Evolutionary conservation across 2,329 filamentous ascomycete species (phyloP), one percentile per base, ranked within the genome.

Genomic region (Cucurbitaria berberidis): DNA sequence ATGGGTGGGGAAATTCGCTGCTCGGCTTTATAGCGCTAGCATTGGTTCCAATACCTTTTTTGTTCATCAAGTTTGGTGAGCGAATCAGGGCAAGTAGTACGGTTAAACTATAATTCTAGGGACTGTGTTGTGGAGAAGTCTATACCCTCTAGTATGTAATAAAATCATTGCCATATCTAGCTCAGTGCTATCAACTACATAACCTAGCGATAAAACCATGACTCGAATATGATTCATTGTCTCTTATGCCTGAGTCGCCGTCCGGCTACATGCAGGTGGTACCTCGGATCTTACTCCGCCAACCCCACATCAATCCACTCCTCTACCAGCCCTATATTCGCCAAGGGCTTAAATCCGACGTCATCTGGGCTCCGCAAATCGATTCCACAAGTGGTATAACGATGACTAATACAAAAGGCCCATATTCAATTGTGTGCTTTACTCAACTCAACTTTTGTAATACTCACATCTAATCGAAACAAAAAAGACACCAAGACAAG

Each of bases 1-100:
- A 75, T 30, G 76, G 76, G 1, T 79, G 74, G 69, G 71, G 72
- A 0, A 76, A 76, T 32, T 70, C 65, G 27, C 38, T 76, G 48
- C 52, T 77, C 1, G 75, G 69, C 4, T 75, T 77, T 40, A 57
- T 77, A 4, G 55, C 64, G 3, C 19, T 70, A 10, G 18, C 57
- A 2, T 42, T 73, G 7, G 55, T 70, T 26, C 74, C 74, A 1
- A 70, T 76, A 40, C 74, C 72, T 3, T 72, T 75, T 24, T 38
- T 74, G 27, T 75, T 76, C 32, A 66, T 73, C 15, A 69, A 62
- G 32, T 75, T 70, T 46, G 73, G 73, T 3, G 70, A 72, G 41
- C 48, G 54, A 19, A 66, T 76, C 13, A 61, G 73, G 24, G 53
- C 40, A 18, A 66, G 53, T 8, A 69, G 57, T 35, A 70, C 60